Percentiles rank a stretch among this genome's conserved stretches.
Conservation (phyloP, 2,329 filamentous ascomycete genomes). For the Apiospora arundinis region DNA sequence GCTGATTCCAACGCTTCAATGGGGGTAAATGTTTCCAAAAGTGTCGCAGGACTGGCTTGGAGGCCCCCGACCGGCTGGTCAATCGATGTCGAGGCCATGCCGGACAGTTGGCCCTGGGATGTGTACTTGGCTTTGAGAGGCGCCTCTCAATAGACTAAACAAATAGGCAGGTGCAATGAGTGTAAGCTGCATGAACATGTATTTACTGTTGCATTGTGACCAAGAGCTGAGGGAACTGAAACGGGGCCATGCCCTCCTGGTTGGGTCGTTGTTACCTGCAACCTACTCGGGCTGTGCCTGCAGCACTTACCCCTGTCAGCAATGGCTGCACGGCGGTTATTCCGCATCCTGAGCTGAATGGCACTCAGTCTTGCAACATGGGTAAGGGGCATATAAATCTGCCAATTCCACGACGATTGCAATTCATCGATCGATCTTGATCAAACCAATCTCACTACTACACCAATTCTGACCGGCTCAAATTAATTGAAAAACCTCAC, state of each 20-base stretch:
- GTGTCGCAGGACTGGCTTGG: background rate
- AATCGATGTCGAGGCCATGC: background rate
- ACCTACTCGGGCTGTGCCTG: background rate
- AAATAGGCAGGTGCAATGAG: background rate
- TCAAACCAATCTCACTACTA: background rate
- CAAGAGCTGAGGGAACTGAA: conserved; percentile 11
- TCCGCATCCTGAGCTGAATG: background rate
- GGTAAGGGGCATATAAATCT: background rate
- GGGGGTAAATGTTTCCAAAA: background rate
- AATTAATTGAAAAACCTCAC: background rate
- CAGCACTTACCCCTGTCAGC: background rate
- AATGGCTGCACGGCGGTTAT: background rate
- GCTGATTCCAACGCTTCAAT: background rate
- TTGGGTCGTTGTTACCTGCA: conserved; percentile 17
- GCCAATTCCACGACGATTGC: background rate
- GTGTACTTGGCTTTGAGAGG: background rate
- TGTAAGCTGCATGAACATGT: background rate
- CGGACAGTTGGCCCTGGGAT: background rate
- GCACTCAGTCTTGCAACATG: background rate
- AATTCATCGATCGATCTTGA: background rate
- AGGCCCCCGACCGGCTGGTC: conserved; percentile 6
- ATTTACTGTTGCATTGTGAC: background rate
- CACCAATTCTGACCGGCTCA: background rate
- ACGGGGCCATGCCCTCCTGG: conserved; percentile 9
- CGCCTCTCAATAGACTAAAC: background rate